Conservation (phyloP, 257 asterid species). For the Eucommia ulmoides region DNA sequence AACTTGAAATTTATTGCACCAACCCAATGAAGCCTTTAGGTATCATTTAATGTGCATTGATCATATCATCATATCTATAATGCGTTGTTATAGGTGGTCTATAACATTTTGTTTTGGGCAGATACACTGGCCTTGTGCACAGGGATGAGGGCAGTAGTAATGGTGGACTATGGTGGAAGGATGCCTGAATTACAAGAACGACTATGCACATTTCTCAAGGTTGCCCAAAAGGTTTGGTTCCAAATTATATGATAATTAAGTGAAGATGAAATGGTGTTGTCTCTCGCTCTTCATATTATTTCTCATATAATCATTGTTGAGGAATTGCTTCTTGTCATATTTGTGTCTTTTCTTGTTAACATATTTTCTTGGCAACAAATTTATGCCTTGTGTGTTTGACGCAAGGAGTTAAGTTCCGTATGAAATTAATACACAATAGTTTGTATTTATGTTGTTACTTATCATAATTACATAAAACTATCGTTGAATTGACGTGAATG, state of each 20-base stretch:
- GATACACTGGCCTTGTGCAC: conserved; percentile 72
- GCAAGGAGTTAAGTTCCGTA: neutral
- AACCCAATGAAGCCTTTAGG: neutral
- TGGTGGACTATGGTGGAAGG: conserved; percentile 96
- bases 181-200: conserved; percentile 79
- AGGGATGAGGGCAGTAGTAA: conserved; percentile 72
- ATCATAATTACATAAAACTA: neutral
- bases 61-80: neutral
- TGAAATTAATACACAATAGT: neutral
- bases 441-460: neutral
- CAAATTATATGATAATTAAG: too few species aligned
- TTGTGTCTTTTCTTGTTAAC: too few species aligned
- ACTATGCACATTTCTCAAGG: conserved; percentile 49
- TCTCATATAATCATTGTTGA: neutral
- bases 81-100: conserved; percentile 7
- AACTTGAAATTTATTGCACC: neutral
- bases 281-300: neutral
- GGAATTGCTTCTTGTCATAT: neutral
- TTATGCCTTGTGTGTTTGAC: neutral
- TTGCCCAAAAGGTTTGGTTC: conserved; percentile 45
- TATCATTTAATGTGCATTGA: conserved; percentile 1
- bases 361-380: neutral
- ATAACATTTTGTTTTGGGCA: too few species aligned
- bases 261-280: neutral
- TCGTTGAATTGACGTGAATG: neutral